Evolutionary conservation across 2,329 filamentous ascomycete genomes (phyloP).

Genomic region (Botrytis hyacinthi): DNA sequence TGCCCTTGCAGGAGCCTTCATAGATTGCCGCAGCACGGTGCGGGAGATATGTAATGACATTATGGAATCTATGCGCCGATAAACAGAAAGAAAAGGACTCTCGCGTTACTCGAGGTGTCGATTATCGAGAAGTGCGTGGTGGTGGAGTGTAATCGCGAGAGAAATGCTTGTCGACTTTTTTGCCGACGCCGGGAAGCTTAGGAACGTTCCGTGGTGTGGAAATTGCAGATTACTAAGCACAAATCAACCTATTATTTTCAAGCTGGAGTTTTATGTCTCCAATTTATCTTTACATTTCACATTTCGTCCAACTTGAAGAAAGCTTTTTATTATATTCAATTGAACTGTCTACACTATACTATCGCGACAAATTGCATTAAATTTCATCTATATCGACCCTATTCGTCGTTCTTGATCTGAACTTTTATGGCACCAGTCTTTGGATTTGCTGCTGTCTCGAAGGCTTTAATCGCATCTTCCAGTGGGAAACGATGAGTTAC

Average conservation of each 20-base stretch:
- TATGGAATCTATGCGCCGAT: conserved; percentile 28
- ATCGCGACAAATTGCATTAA: conserved; percentile 14
- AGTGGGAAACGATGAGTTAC: conserved; percentile 86
- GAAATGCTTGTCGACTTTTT: conserved; percentile 30
- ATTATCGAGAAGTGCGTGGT: conserved; percentile 34
- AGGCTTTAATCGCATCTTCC: conserved; percentile 85
- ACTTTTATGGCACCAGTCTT: conserved; percentile 98
- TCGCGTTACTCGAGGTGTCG: conserved; percentile 25
- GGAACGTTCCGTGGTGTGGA: conserved; percentile 19
- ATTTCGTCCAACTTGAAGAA: neutral
- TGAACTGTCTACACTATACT: conserved; percentile 23
- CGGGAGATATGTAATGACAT: conserved; percentile 38
- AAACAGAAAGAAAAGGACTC: conserved; percentile 26
- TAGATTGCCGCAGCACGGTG: conserved; percentile 36
- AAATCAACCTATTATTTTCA: neutral
- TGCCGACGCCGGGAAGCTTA: conserved; percentile 28
- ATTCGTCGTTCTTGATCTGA: conserved; percentile 70
- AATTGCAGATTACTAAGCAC: conserved; percentile 20
- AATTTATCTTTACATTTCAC: neutral
- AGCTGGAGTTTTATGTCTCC: neutral
- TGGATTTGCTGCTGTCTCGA: conserved; percentile 82
- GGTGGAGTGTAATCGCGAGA: conserved; percentile 28
- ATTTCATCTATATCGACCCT: conserved; percentile 5
- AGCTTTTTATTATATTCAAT: conserved; percentile 5
- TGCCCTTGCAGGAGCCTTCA: conserved; percentile 33